These are phyloP conservation scores for Carex cristatella DNA, from an alignment of 176 grass and related monocot genomes.

Conservation along the genomic window DNA sequence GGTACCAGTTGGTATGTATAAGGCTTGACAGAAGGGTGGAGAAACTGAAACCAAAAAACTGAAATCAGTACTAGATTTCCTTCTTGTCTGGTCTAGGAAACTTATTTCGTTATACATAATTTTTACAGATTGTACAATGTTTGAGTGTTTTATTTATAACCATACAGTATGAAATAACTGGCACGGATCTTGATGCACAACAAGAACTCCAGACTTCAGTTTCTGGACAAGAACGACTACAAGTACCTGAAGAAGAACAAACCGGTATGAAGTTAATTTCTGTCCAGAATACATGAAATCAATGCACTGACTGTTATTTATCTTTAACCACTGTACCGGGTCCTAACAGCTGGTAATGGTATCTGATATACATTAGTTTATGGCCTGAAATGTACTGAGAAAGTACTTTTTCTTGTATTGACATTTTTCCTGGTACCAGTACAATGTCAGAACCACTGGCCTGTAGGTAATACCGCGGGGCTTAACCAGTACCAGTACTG, in stretches of 20 bases:
- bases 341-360: not conserved
- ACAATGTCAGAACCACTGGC: not conserved
- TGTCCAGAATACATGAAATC: not conserved
- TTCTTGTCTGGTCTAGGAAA: not conserved
- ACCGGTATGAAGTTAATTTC: slow-evolving; percentile 3
- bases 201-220: not conserved
- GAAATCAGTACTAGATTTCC: not conserved
- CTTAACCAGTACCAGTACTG: not conserved
- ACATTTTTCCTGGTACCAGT: not conserved
- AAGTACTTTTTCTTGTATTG: not conserved
- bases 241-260: not conserved
- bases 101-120: not conserved
- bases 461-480: not conserved
- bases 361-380: not conserved
- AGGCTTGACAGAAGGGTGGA: not conserved
- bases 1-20: not conserved
- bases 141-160: not conserved
- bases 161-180: not conserved
- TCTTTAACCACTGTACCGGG: not conserved
- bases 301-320: not conserved
- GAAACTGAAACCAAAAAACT: not conserved
- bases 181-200: not conserved
- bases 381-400: not conserved
- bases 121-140: not conserved
- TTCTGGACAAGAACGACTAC: not conserved